Base-by-base conservation (phyloP, 805 yeast species). In the Sugiyamaella valdiviana region DNA sequence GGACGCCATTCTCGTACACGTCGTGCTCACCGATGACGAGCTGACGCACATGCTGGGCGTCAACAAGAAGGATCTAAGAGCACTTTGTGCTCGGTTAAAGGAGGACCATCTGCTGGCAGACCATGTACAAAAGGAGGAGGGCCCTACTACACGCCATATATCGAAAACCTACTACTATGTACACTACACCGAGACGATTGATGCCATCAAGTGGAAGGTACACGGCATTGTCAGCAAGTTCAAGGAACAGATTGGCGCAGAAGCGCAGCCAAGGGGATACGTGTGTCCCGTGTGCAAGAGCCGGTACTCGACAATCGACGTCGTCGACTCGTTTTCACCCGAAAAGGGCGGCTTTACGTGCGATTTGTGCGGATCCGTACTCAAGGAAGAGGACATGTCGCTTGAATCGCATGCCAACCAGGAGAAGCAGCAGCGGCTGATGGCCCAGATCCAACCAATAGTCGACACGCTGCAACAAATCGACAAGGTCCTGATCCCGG, bases 171-270 rank as follows among this genome's bases (percentile, higher is more conserved):
- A 88, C 59, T 93, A 83, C 68, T 93, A 78, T 65, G 82, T 91
- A 47, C 96, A 88, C 62, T 80, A 78, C 63, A 87, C 96, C 2
- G 95, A 89, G 64, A 95, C 98, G 0, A 86, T 93, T 37, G 99
- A 93, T 68, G 80, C 96, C 2, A 80, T 93, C 63, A 93, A 93
- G 67, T 93, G 98, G 98, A 89, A 90, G 62, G 85, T 91, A 51
- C 96, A 91, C 64, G 79, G 85, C 42, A 76, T 93, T 22, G 97
- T 87, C 12, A 83, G 82, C 57, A 65, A 74, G 47, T 73, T 90
- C 48, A 87, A 87, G 61, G 86, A 84, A 54, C 95, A 89, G 59
- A 77, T 91, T 68, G 82, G 87, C 45, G 85, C 81, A 36, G 85
- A 83, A 59, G 81, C 88, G 21, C 90, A 88, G 57, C 95, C 97